Evolutionary conservation across 2,329 filamentous ascomycete genomes (phyloP).

Genomic region (Fusarium pilosicola): DNA sequence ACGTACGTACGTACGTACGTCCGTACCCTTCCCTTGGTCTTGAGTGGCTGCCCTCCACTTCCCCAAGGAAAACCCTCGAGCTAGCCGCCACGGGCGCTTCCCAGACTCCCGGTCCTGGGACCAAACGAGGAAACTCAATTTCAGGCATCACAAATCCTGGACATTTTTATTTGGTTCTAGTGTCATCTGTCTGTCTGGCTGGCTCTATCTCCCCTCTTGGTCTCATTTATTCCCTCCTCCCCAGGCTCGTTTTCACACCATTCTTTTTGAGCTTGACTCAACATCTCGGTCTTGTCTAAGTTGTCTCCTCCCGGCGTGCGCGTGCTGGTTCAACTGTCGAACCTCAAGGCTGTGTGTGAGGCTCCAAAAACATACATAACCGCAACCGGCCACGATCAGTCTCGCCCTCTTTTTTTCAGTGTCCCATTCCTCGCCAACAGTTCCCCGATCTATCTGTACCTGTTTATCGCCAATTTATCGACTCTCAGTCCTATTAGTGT

Average conservation of each 20-base stretch:
- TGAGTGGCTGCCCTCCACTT: constrained; percentile 33
- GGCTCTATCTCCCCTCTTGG: constrained; percentile 20
- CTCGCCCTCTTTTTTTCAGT: constrained; percentile 3
- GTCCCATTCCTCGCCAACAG: constrained; percentile 15
- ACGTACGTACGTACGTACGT: too few species aligned
- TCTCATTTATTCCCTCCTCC: constrained; percentile 22
- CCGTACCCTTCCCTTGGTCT: background rate
- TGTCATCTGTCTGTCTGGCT: constrained; percentile 7
- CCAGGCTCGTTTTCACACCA: constrained; percentile 8
- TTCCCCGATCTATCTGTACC: constrained; percentile 10
- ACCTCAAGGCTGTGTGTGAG: constrained; percentile 1
- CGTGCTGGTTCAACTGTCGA: constrained; percentile 12
- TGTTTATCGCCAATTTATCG: constrained; percentile 10
- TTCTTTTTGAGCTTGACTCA: constrained; percentile 21
- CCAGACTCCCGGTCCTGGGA: constrained; percentile 41
- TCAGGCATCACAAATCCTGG: constrained; percentile 38
- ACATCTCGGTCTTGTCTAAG: constrained; percentile 3
- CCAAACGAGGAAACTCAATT: constrained; percentile 41
- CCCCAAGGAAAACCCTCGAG: constrained; percentile 33
- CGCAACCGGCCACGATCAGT: constrained; percentile 17
- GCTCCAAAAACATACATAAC: constrained; percentile 20
- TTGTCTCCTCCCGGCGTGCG: constrained; percentile 5
- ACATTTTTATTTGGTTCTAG: constrained; percentile 31
- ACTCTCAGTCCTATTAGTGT: constrained; percentile 16
- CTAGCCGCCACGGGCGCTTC: constrained; percentile 43